Conservation (phyloP, 306 rosid genomes). For the Fragaria ananassa region DNA sequence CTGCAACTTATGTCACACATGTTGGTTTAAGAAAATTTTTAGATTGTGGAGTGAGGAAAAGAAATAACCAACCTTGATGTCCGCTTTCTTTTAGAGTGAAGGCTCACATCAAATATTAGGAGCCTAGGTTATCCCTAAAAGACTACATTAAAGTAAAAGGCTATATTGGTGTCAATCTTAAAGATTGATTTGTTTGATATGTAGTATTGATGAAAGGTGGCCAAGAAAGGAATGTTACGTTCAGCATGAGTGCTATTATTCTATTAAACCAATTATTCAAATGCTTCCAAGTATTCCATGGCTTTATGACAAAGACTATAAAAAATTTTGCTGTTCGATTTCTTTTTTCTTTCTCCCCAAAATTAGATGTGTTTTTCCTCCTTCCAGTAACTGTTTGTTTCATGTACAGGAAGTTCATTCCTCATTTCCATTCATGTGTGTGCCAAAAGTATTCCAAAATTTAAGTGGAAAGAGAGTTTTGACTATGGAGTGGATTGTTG, state of each 20-base stretch:
- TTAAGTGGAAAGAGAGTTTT: slow-evolving; percentile 79
- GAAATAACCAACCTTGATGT: not conserved
- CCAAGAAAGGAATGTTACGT: not conserved
- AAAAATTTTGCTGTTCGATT: not conserved
- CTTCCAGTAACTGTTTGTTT: slow-evolving; percentile 25
- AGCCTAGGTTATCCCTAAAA: not conserved
- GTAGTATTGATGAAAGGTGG: not conserved
- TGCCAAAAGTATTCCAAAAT: slow-evolving; percentile 64
- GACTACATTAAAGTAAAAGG: not conserved
- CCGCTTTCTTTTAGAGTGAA: not conserved
- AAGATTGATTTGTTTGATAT: not conserved
- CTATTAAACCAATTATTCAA: not conserved
- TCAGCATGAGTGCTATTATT: not conserved
- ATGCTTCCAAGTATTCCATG: not conserved
- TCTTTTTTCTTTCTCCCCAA: not conserved
- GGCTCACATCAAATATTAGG: not conserved
- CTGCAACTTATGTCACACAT: not conserved
- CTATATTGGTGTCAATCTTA: not conserved
- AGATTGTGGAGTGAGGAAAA: not conserved
- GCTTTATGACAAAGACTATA: not conserved
- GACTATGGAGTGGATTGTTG: slow-evolving; percentile 96
- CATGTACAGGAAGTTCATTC: slow-evolving; percentile 81
- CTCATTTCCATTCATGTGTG: slow-evolving; percentile 57
- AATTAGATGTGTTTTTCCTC: not conserved
- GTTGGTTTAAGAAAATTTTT: not conserved